Evolutionary conservation across 495 filamentous ascomycete genomes (phyloP).

Genomic region (Talaromyces stipitatus): DNA sequence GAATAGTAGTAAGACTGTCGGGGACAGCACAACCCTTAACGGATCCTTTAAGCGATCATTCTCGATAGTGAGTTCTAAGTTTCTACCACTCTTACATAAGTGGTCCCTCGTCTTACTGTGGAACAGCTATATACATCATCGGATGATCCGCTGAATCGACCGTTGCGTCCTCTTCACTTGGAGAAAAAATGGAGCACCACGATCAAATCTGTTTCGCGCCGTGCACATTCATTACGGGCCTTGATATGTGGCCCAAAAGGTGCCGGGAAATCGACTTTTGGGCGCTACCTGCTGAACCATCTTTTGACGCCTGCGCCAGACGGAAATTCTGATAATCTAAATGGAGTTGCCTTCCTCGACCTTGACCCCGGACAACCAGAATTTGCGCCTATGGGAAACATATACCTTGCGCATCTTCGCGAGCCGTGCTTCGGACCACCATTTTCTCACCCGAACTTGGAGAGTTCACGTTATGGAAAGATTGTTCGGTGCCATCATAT

Average conservation of each 20-base stretch:
- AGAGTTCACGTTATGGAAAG: slow-evolving; percentile 20
- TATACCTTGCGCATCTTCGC: slow-evolving; percentile 61
- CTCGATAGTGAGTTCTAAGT: slow-evolving; percentile 36
- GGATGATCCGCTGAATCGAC: slow-evolving; percentile 40
- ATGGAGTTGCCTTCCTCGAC: slow-evolving; percentile 61
- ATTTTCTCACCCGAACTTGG: slow-evolving; percentile 58
- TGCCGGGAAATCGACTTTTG: slow-evolving; percentile 83
- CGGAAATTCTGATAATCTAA: slow-evolving; percentile 23
- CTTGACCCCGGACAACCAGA: slow-evolving; percentile 82
- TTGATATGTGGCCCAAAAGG: slow-evolving; percentile 74
- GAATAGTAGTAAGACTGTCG: slow-evolving; percentile 44
- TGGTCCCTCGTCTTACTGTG: slow-evolving; percentile 5
- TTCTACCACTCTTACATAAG: not conserved
- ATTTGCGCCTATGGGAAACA: slow-evolving; percentile 65
- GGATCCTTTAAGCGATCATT: slow-evolving; percentile 27
- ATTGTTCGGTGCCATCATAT: slow-evolving; percentile 63
- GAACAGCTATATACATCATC: slow-evolving; percentile 36
- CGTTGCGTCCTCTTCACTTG: slow-evolving; percentile 53
- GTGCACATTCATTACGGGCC: slow-evolving; percentile 31
- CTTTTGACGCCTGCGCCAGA: slow-evolving; percentile 49
- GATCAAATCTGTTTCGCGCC: slow-evolving; percentile 31
- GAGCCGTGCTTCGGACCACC: slow-evolving; percentile 64
- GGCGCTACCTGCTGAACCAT: slow-evolving; percentile 65
- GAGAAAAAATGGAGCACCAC: slow-evolving; percentile 55
- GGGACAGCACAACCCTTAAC: slow-evolving; percentile 31